Base-by-base conservation (phyloP, 176 grass and related monocot species). In the Metroxylon sagu region DNA sequence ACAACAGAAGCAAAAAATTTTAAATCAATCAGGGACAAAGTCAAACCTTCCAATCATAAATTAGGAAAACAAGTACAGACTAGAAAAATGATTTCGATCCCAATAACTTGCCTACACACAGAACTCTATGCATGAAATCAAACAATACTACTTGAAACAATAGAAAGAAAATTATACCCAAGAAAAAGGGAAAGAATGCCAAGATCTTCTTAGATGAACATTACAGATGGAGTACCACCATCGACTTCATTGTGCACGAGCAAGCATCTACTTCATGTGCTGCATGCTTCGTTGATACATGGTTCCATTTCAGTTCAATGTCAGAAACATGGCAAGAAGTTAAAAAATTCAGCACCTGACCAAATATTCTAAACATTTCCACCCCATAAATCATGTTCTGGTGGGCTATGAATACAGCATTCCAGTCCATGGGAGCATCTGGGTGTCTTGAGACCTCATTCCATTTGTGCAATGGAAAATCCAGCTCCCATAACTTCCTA, bases 351-450 rank as follows among this genome's bases (percentile, higher is more conserved):
- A 96, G 80, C 4, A 96, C 92, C 75, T 96, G 85, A 65, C 92
- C 87, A 60, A 96, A 96, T 48, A 96, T 78, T 68, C 80, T 85
- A 79, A 96, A 96, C 92, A 96, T 96, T 75, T 96, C 92, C 16
- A 96, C 65, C 5, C 83, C 69, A 55, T 88, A 96, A 31, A 96
- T 78, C 16, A 29, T 75, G 72, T 74, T 78, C 10, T 51, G 8
- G 8, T 80, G 72, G 18, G 65, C 75, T 29, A 74, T 69, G 53
- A 90, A 88, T 27, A 66, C 72, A 1, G 83, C 83, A 48, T 79
- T 82, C 61, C 77, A 74, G n/a, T 96, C 92, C 92, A 96, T 96
- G 1, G 92, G 92, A 5, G 92, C 92, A 74, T 96, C 92, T 14
- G 86, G 92, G 68, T 96, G 92, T 19, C 68, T 57, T 0, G 86